Evolutionary conservation across 192 early-diverging fungal genomes (phyloP).

Genomic region (Linnemannia zychae): DNA sequence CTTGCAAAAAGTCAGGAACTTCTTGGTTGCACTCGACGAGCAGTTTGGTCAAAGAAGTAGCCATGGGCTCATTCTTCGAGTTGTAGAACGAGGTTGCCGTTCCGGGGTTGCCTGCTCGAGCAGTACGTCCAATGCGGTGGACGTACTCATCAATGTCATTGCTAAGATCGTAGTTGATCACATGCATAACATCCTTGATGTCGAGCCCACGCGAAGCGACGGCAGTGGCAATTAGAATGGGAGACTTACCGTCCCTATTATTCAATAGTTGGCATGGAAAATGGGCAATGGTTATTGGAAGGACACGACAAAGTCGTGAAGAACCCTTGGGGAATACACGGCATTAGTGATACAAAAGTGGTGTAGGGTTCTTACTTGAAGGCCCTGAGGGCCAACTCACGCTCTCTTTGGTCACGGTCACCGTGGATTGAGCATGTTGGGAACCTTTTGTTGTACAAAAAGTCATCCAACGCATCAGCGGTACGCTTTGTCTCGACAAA

Average conservation of each 20-base stretch:
- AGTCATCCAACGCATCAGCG: conserved; percentile 85
- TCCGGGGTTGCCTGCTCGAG: conserved; percentile 72
- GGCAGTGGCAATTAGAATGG: conserved; percentile 90
- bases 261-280: not conserved
- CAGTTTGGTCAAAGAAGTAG: conserved; percentile 64
- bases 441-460: conserved; percentile 73
- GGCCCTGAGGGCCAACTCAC: conserved; percentile 78
- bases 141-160: conserved; percentile 89
- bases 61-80: conserved; percentile 46
- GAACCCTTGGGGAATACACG: too few relatives aligned
- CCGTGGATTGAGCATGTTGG: conserved; percentile 90
- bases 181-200: conserved; percentile 89
- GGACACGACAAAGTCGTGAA: too few relatives aligned
- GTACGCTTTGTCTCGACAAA: conserved; percentile 87
- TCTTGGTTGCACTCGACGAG: conserved; percentile 68
- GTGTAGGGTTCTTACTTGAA: conserved; percentile 73
- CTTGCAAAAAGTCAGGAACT: conserved; percentile 65
- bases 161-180: conserved; percentile 89
- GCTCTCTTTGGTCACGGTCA: conserved; percentile 83
- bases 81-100: conserved; percentile 71
- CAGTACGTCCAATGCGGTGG: conserved; percentile 86
- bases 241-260: conserved; percentile 58
- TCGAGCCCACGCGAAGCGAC: conserved; percentile 93
- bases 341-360: too few relatives aligned
- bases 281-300: not conserved